phyloP scores from a whole-genome alignment of 129 eudicot genomes.

The Deinandra increscens region DNA sequence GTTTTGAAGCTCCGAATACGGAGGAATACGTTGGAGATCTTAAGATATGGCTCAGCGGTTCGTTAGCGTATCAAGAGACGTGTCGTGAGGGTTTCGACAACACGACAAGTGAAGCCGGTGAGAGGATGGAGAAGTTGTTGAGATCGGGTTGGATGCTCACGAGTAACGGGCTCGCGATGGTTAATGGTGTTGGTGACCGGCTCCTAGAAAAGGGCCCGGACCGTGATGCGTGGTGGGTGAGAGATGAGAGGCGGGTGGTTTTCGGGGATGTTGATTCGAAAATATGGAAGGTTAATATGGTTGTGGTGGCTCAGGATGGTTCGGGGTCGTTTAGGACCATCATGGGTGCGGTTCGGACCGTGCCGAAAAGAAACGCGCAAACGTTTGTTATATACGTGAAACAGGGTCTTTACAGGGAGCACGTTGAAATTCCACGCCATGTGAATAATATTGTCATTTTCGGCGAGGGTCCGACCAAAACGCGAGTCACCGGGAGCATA shows the following conservation, averaged over 20 bases:
- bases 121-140: constrained; percentile 50
- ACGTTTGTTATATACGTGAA: constrained; percentile 50
- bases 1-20: constrained; percentile 25
- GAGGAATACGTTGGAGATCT: constrained; percentile 41
- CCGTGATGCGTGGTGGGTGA: constrained; percentile 36
- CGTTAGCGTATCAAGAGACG: constrained; percentile 60
- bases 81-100: constrained; percentile 74
- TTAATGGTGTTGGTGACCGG: constrained; percentile 28
- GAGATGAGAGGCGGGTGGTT: constrained; percentile 13
- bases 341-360: constrained; percentile 40
- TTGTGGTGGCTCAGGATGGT: constrained; percentile 61
- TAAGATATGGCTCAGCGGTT: constrained; percentile 73
- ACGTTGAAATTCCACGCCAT: constrained; percentile 30
- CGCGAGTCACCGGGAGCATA: constrained; percentile 51
- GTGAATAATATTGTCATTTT: constrained; percentile 40
- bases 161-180: constrained; percentile 68
- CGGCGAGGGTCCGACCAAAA: constrained; percentile 68
- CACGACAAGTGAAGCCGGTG: constrained; percentile 54
- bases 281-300: constrained; percentile 31
- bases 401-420: constrained; percentile 63
- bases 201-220: constrained; percentile 21
- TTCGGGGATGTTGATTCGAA: constrained; percentile 23
- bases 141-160: constrained; percentile 37
- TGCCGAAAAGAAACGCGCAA: constrained; percentile 28
- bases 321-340: constrained; percentile 45